Evolutionary conservation across 2,329 filamentous ascomycete species (phyloP).

Genomic region (Penicillium aurantiogriseum): DNA sequence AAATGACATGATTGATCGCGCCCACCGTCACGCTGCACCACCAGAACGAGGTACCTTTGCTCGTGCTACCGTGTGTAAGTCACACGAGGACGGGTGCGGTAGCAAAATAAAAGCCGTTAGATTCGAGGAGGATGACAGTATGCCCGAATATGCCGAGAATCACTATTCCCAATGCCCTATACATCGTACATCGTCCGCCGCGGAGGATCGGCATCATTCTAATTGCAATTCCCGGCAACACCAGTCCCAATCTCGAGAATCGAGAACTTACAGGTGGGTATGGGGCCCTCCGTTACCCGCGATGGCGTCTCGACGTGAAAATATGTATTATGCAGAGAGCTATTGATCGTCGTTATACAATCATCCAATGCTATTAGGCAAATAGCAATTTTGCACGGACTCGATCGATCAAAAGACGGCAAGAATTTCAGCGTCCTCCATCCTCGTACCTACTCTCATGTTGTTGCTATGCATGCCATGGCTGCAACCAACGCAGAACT

Average conservation of each 20-base stretch:
- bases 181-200: neutral
- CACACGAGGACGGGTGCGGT: neutral
- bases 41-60: neutral
- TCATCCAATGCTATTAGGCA: neutral
- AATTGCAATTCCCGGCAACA: neutral
- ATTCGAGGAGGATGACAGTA: neutral
- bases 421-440: neutral
- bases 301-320: neutral
- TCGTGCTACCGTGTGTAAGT: neutral
- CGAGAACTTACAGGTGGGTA: neutral
- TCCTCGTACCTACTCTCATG: neutral
- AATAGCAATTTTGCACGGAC: fast-evolving
- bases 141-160: neutral
- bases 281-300: neutral
- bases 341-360: neutral
- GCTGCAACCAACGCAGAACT: neutral
- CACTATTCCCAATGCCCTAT: neutral
- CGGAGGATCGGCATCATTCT: neutral
- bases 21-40: neutral
- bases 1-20: neutral
- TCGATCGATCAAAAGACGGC: neutral
- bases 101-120: neutral
- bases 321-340: neutral
- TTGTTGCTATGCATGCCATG: too few species aligned
- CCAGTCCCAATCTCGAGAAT: neutral